Evolutionary conservation across 1,139 yeast genomes (phyloP), one percentile per base, ranked within the genome.

Genomic region (Debaryomyces coudertii): DNA sequence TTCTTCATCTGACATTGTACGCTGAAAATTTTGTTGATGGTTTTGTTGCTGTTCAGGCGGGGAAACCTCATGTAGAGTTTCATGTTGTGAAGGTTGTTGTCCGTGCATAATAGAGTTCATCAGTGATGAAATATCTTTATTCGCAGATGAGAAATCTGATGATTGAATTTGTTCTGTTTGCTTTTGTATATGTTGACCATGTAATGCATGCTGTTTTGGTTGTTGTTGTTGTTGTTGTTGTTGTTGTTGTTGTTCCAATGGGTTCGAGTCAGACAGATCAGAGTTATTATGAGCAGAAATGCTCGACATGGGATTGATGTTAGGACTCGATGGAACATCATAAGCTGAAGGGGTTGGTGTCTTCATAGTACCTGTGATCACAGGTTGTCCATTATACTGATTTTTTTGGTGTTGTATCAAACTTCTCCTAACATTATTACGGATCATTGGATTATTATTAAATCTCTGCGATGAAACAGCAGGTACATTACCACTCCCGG

Each of bases 1-100:
- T 60, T 85, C 90, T 58, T 85, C 88, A 48, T 79, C 85, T 1
- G 83, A 67, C 69, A 80, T 73, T 16, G 73, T 68, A 36, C 79
- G 60, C 18, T 39, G 48, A 15, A 28, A 48, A 27, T 42, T 40
- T 28, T 43, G 49, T 28, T 45, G 58, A 12, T 48, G 63, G 41
- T 48, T 56, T 47, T 29, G 48, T 18, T 41, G 53, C 43, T 46
- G 54, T 16, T 35, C 36, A 1, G 35, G 37, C 2, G 29, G 37
- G 12, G 39, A 46, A 29, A 34, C 44, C 27, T 38, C 51, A 14
- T 48, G 53, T 18, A 38, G 51, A 29, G 37, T 48, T 15, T 40
- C 43, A 24, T 33, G 44, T 15, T 41, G 45, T 8, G 35, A n/a
- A 29, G 41, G 11, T 29, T 38, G 41, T 11, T 37, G 41, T 3